Base-by-base conservation (phyloP, 2,329 filamentous ascomycete species). In the Alternaria angustiovoidea region DNA sequence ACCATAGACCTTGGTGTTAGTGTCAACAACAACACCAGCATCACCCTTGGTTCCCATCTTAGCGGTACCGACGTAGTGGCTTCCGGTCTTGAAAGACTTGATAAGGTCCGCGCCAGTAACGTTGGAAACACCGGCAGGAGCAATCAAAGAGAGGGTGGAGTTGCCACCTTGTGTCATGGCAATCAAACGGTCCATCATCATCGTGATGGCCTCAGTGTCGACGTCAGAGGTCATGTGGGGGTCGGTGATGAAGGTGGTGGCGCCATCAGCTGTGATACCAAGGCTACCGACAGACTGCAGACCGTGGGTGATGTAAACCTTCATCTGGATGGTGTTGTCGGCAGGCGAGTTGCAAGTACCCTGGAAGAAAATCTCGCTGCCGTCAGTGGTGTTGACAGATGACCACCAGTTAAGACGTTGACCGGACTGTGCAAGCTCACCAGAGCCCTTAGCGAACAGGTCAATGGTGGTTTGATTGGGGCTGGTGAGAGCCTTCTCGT, bases 271-370 rank as follows among this genome's bases (percentile, higher is more conserved):
- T 8, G 73, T 77, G 48, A 79, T 76, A 30, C 75, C 75, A 64
- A 89, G 84, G 54, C 85, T 81, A 26, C 88, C 88, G 16, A 86
- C 80, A 9, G 88, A 88, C n/a, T 83, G 83, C 12, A 85, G 79
- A 46, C 88, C 88, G 58, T 88, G 86, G 34, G 87, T 87, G 18
- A 91, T 85, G 76, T 90, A 90, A 8, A 77, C 65, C 62, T 77
- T 77, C 73, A 78, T 77, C 54, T 76, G 72, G 28, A 77, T 63
- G 18, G 70, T 74, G 64, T 73, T 70, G 59, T 74, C 68, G 22
- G 70, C 63, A 51, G 80, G 72, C 0, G 80, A 77, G 61, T 80
- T 80, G 72, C 80, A 82, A 9, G 83, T 85, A 38, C 81, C 84
- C 69, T 85, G 75, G 65, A 77, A 72, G 62, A 73, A 78, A 22